These are phyloP conservation scores for Colletotrichum liriopes DNA, from an alignment of 2,329 filamentous ascomycete genomes.

Conservation along the genomic window DNA sequence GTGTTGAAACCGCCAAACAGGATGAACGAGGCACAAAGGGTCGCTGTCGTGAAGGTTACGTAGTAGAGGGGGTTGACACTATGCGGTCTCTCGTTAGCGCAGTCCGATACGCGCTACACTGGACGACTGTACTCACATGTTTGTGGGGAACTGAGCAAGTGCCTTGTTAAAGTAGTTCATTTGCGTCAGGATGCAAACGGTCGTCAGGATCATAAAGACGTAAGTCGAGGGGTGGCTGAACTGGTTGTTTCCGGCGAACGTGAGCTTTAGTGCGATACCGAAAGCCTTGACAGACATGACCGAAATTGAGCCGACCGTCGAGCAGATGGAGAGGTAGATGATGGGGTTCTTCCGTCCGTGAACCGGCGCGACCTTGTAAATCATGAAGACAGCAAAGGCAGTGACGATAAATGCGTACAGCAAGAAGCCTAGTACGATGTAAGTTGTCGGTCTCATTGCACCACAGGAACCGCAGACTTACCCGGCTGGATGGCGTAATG, in stretches of 20 bases:
- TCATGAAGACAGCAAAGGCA: conserved; percentile 92
- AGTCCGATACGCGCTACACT: conserved; percentile 3
- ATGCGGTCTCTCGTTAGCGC: conserved; percentile 30
- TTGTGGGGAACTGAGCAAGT: conserved; percentile 94
- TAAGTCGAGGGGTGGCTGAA: conserved; percentile 96
- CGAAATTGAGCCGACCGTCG: conserved; percentile 94
- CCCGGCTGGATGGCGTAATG: conserved; percentile 92
- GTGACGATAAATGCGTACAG: conserved; percentile 86
- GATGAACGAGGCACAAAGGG: conserved; percentile 94
- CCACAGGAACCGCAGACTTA: conserved; percentile 58
- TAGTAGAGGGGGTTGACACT: conserved; percentile 98
- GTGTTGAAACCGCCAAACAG: conserved; percentile 98
- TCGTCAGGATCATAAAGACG: conserved; percentile 94
- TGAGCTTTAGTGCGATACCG: conserved; percentile 96
- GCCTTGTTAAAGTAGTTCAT: conserved; percentile 99
- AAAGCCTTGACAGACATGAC: conserved; percentile 99
- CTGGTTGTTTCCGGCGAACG: conserved; percentile 93
- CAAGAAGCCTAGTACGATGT: conserved; percentile 79
- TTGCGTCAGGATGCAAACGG: conserved; percentile 95
- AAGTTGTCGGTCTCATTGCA: conserved; percentile 2
- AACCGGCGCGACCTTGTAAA: conserved; percentile 90
- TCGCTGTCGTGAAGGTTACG: conserved; percentile 96
- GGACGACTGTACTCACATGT: conserved; percentile 79
- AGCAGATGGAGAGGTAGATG: conserved; percentile 98
- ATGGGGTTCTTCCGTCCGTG: conserved; percentile 97